Conservation (phyloP, 2,329 filamentous ascomycete species). For the Nakataea oryzae region DNA sequence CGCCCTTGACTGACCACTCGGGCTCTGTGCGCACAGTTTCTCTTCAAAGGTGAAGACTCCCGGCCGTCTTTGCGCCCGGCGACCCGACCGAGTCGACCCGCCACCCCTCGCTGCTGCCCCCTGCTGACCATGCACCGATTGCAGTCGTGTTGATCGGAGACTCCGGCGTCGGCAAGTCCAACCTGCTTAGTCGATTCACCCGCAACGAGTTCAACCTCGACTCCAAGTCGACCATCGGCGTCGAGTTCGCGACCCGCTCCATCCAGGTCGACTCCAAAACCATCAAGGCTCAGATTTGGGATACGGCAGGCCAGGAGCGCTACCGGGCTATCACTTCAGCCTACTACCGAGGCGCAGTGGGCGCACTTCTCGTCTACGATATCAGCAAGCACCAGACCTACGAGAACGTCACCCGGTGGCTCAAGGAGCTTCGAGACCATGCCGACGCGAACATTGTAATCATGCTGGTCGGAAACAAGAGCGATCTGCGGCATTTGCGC, state of each 20-base stretch:
- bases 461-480: constrained; percentile 99
- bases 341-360: constrained; percentile 96
- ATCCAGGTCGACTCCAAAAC: constrained; percentile 99
- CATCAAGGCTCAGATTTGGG: constrained; percentile 99
- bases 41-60: constrained; percentile 81
- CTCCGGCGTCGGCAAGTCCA: constrained; percentile 99
- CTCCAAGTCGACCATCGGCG: constrained; percentile 98
- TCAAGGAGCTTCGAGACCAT: constrained; percentile 97
- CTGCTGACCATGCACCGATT: constrained; percentile 18
- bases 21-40: constrained; percentile 56
- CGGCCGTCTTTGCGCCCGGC: neutral
- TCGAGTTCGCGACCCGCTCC: constrained; percentile 96
- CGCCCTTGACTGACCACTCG: constrained; percentile 8
- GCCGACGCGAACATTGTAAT: constrained; percentile 99
- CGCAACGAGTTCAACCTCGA: constrained; percentile 99
- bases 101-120: constrained; percentile 5
- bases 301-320: constrained; percentile 96
- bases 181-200: constrained; percentile 97
- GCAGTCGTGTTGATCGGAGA: constrained; percentile 97
- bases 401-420: constrained; percentile 96
- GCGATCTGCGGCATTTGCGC: constrained; percentile 96
- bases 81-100: constrained; percentile 5
- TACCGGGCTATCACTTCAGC: constrained; percentile 98
- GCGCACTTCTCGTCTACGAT: constrained; percentile 95
- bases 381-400: constrained; percentile 99